These are phyloP conservation scores for Penstemon barbatus DNA, from an alignment of 257 asterid genomes.

Conservation along the genomic window DNA sequence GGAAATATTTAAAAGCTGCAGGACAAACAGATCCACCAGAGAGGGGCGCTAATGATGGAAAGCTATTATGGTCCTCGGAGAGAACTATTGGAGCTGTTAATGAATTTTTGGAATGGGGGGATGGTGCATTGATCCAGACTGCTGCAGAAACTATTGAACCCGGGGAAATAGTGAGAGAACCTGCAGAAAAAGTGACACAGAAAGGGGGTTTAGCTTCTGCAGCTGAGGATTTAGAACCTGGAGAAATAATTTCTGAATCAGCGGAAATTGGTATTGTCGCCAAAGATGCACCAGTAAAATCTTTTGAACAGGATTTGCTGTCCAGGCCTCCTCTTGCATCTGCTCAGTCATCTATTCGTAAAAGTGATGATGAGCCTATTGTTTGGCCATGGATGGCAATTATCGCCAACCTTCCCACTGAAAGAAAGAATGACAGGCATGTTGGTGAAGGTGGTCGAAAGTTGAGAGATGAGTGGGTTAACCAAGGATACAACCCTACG, in stretches of 20 bases:
- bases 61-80: not conserved
- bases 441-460: constrained; percentile 69
- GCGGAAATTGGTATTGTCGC: constrained; percentile 2
- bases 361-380: constrained; percentile 53
- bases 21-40: not conserved
- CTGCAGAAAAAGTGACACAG: not conserved
- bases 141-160: constrained; percentile 10
- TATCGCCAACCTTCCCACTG: constrained; percentile 66
- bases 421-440: constrained; percentile 49
- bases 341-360: constrained; percentile 21
- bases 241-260: constrained; percentile 30
- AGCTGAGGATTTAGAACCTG: constrained; percentile 28
- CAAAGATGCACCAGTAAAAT: constrained; percentile 17
- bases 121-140: constrained; percentile 9
- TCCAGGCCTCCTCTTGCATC: constrained; percentile 21
- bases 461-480: constrained; percentile 54
- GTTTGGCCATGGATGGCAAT: constrained; percentile 93
- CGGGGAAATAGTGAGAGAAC: constrained; percentile 22
- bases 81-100: constrained; percentile 25
- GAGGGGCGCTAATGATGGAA: constrained; percentile 1
- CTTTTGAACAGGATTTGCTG: constrained; percentile 20
- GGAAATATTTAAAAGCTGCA: constrained; percentile 10
- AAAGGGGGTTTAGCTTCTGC: constrained; percentile 19
- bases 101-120: constrained; percentile 12
- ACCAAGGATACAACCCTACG: constrained; percentile 67